Base-by-base conservation (phyloP, 2,329 filamentous ascomycete genomes). In the Fusarium falciforme region DNA sequence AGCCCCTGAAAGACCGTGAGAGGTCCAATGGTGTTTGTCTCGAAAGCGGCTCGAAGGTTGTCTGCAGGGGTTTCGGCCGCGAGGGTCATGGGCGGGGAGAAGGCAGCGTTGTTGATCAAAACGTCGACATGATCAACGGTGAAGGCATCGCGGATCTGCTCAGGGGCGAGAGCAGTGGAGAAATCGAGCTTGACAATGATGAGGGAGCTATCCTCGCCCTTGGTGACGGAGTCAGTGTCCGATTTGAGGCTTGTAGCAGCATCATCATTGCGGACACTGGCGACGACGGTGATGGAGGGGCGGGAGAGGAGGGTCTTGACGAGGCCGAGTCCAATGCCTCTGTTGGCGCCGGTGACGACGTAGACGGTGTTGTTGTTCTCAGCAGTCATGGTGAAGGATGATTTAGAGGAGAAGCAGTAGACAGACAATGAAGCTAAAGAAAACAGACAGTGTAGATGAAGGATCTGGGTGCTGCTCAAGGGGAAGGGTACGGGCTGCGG, bases 51-150 rank as follows among this genome's bases (percentile, higher is more conserved):
- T 8, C 79, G 77, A 36, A 88, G 70, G 52, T 85, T 82, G 2
- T 70, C 73, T 5, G 75, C 74, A 6, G 75, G 82, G 29, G 61
- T 84, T 25, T 79, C 74, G 6, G 74, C 60, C 0, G 82, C 79
- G 1, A 77, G 72, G 1, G 74, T 78, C 67, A 80, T 81, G 42
- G 78, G 74, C 11, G 77, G 77, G 16, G 74, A 76, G 22, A 85
- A 82, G 3, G 84, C 87, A 0, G 87, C 87, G 68, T 89, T 90
- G 66, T 85, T 85, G 69, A 90, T 84, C 5, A 90, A 82, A 8
- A 87, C 77, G 52, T 89, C 87, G n/a, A 90, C 77, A 20, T 82
- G 77, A 16, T 74, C 71, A 71, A 87, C 65, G 6, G 83, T 68
- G 8, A 77, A 78, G 3, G 82, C 76, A 10, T 68, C 55, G 5